Percentiles rank a stretch among this genome's conserved stretches.
Evolutionary conservation across 2,329 filamentous ascomycete species (phyloP).

Genomic region (Diaporthe sp.): DNA sequence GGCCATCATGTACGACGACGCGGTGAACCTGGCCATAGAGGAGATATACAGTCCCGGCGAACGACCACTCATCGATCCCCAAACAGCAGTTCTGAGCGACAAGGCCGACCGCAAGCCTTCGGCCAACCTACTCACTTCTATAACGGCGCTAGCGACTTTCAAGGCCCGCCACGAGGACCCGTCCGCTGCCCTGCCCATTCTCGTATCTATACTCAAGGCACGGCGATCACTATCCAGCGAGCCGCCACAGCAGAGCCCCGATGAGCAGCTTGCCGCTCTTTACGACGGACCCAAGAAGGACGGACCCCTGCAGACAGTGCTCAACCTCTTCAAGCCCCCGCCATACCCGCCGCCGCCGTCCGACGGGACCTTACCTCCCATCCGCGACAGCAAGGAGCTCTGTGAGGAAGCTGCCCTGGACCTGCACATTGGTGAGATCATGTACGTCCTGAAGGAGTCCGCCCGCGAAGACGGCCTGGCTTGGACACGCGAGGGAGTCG

Average conservation of each 20-base stretch:
- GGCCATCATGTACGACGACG: constrained; percentile 80
- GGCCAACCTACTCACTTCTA: constrained; percentile 79
- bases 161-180: constrained; percentile 79
- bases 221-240: constrained; percentile 71
- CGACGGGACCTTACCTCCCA: constrained; percentile 77
- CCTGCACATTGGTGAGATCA: constrained; percentile 93
- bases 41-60: constrained; percentile 57
- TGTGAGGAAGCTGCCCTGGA: constrained; percentile 91
- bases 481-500: constrained; percentile 92
- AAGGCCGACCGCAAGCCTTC: constrained; percentile 68
- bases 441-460: constrained; percentile 76
- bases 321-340: constrained; percentile 59
- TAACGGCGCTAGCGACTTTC: constrained; percentile 85
- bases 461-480: constrained; percentile 79
- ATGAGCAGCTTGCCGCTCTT: neutral
- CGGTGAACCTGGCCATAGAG: constrained; percentile 79
- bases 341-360: constrained; percentile 79
- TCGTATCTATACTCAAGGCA: constrained; percentile 86
- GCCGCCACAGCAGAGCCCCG: constrained; percentile 39
- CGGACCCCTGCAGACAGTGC: constrained; percentile 42
- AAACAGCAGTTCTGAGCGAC: constrained; percentile 76
- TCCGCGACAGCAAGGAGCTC: constrained; percentile 73
- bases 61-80: constrained; percentile 68
- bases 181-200: constrained; percentile 81
- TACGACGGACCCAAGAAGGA: constrained; percentile 9